A percentile compares a stretch with the other conserved stretches of the same genome.
These are phyloP conservation scores for Pleurotus tuber-regium DNA, from an alignment of 768 basidiomycete genomes.

Conservation along the genomic window DNA sequence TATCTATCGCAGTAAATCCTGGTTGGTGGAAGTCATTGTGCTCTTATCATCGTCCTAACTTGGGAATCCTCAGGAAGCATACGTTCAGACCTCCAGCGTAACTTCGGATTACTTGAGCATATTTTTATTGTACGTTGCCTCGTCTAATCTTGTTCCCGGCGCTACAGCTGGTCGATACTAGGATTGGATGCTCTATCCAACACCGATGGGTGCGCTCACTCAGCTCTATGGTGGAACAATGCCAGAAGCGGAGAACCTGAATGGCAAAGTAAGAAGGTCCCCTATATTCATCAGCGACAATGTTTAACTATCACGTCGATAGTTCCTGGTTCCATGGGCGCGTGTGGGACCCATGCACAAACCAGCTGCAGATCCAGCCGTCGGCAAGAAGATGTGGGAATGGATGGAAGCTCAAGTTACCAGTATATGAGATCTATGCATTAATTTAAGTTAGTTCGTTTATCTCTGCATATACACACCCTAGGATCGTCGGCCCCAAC, in stretches of 20 bases:
- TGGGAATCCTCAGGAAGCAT: constrained; percentile 27
- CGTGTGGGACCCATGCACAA: constrained; percentile 24
- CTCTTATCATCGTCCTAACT: constrained; percentile 14
- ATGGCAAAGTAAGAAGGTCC: constrained; percentile 45
- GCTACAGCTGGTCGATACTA: no score
- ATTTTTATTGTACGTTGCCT: not conserved
- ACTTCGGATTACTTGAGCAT: not conserved
- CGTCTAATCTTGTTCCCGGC: no score
- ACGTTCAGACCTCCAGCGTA: constrained; percentile 26
- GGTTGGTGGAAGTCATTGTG: constrained; percentile 21
- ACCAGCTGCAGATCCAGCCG: constrained; percentile 24
- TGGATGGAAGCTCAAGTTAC: constrained; percentile 43
- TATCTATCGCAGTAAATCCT: constrained; percentile 45
- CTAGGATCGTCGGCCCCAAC: no score
- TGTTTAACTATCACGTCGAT: no score
- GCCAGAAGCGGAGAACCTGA: constrained; percentile 34
- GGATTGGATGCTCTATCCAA: no score
- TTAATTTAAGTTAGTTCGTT: no score
- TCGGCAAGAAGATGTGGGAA: constrained; percentile 36
- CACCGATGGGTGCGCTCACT: constrained; percentile 43
- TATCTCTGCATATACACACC: no score
- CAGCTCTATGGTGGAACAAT: constrained; percentile 50
- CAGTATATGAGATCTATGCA: no score
- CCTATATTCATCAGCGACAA: no score
- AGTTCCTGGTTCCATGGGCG: constrained; percentile 45